These are phyloP conservation scores for Coelastrella sp. DNA, from an alignment of 139 green algal species.

Conservation along the genomic window DNA sequence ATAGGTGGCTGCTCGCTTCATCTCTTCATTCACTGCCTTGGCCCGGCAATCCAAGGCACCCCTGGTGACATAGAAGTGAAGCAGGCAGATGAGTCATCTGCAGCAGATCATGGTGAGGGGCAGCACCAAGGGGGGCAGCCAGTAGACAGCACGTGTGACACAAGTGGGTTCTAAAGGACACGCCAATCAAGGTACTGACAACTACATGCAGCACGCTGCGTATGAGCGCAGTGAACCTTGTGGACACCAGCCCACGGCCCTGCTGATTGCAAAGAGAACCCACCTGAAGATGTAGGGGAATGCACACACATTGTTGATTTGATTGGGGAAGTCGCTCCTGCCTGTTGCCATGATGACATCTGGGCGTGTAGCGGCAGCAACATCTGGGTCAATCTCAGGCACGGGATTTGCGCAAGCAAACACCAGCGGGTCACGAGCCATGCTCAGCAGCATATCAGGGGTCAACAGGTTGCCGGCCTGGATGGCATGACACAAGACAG, in stretches of 20 bases:
- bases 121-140: not conserved
- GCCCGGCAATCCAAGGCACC: slow-evolving; percentile 50
- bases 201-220: too few species aligned
- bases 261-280: not conserved
- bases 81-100: not conserved
- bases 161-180: too few species aligned
- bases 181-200: too few species aligned
- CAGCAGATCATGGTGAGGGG: not conserved
- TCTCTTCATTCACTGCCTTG: slow-evolving; percentile 58
- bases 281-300: slow-evolving; percentile 64
- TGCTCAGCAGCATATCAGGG: slow-evolving; percentile 52
- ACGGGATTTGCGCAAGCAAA: slow-evolving; percentile 49
- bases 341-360: slow-evolving; percentile 62
- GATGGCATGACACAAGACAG: not conserved
- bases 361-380: slow-evolving; percentile 32
- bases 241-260: not conserved
- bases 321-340: slow-evolving; percentile 58
- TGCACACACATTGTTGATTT: slow-evolving; percentile 62
- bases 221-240: too few species aligned
- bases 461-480: slow-evolving; percentile 47
- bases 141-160: not conserved
- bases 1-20: slow-evolving; percentile 62
- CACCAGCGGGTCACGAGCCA: slow-evolving; percentile 54
- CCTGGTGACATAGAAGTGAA: not conserved
- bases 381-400: slow-evolving; percentile 33